Evolutionary conservation across 345 rosid species (phyloP), one percentile per base, ranked within the genome.

Genomic region (Arabidopsis arenosa): DNA sequence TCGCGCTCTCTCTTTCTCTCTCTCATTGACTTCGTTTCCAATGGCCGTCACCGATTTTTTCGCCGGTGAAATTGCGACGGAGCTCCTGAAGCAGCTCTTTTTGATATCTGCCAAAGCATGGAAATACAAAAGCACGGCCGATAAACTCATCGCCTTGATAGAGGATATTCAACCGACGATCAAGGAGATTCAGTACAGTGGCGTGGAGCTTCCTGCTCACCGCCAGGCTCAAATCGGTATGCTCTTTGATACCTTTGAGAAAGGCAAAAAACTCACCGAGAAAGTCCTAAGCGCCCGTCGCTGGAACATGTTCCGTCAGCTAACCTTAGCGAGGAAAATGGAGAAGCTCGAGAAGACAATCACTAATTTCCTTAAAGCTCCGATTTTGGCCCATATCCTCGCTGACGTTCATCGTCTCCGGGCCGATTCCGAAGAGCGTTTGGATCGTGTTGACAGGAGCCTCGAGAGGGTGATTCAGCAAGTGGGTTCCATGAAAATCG

Each of bases 151-250:
- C 2, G 2, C 1, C 4, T 52, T 73, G 67, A 78, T 90, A 59
- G 10, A 85, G 0, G 62, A 43, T 0, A 79, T 88, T 45, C 70
- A 56, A 3, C 91, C 93, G 9, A 86, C 83, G 17, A 79, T 91
- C 79, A 72, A 21, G 0, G 97, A 93, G 82, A 88, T 88, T 53
- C 89, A 89, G 39, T 88, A 61, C 80, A 74, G 93, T 66, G 98
- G 97, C 79, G 95, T 87, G 5, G 98, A 94, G 70, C 85, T 93
- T 4, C 83, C 93, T 7, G 52, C 80, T 11, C 0, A 32, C 12
- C 97, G 98, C 7, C 98, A 93, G 14, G n/a, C 23, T 58, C 94
- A 90, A 54, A 91, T 93, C 40, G 82, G 88, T 72, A 81, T 75
- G 26, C 79, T 94, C 47, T 60, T 75, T 0, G 84, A 68, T 15